phyloP scores from a whole-genome alignment of 202 grass and related monocot genomes.

The Panicum hallii region DNA sequence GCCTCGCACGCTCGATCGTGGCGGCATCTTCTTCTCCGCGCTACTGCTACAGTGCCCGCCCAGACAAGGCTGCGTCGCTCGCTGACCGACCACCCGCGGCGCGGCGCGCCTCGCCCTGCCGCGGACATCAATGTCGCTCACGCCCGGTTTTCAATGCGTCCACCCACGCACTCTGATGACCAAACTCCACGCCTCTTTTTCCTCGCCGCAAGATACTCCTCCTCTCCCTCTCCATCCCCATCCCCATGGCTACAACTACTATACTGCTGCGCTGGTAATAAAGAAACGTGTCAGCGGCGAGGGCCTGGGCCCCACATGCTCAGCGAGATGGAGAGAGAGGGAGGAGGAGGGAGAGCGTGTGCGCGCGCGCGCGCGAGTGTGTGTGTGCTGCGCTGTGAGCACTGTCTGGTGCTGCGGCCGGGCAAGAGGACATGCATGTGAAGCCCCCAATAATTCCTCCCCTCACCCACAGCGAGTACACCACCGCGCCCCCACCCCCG shows the following conservation, averaged over 20 bases:
- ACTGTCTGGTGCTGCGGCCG: constrained; percentile 33
- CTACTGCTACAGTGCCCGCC: neutral
- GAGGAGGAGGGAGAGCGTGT: neutral
- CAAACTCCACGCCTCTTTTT: constrained; percentile 44
- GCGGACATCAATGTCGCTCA: constrained; percentile 45
- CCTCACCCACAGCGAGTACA: constrained; percentile 41
- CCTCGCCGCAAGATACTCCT: constrained; percentile 36
- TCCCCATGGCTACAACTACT: neutral
- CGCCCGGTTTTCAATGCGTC: constrained; percentile 46
- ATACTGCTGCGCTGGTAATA: constrained; percentile 18
- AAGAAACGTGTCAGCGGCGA: constrained; percentile 49
- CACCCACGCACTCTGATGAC: constrained; percentile 48
- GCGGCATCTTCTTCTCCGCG: neutral
- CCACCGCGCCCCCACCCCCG: neutral
- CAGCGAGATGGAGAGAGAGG: neutral
- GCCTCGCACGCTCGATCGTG: no score
- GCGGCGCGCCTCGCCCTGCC: neutral
- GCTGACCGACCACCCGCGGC: constrained; percentile 1
- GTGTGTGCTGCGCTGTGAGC: constrained; percentile 32
- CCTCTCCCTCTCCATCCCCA: neutral
- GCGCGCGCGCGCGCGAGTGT: neutral
- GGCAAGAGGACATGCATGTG: constrained; percentile 69
- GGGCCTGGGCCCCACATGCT: neutral
- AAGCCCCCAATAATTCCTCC: constrained; percentile 75
- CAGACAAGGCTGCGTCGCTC: neutral